Evolutionary conservation across 2,329 filamentous ascomycete species (phyloP).

Genomic region (Macrophomina tecta): DNA sequence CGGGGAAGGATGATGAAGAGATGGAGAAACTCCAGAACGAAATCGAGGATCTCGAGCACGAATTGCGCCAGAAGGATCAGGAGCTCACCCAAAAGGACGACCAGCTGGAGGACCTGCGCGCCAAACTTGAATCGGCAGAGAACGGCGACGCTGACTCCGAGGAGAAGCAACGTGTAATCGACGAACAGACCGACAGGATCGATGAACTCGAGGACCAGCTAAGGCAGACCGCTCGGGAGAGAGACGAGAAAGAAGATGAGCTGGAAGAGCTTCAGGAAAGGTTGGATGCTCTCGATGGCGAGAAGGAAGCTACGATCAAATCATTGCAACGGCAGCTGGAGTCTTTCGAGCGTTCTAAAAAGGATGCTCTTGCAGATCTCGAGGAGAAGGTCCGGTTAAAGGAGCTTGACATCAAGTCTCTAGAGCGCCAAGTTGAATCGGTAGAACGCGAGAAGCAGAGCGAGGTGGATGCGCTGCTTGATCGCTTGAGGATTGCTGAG

Average conservation of each 20-base stretch:
- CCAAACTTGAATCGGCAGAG: conserved; percentile 40
- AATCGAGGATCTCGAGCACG: conserved; percentile 42
- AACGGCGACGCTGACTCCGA: conserved; percentile 38
- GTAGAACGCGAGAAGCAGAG: conserved; percentile 43
- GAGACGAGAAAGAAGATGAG: conserved; percentile 49
- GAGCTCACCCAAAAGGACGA: conserved; percentile 47
- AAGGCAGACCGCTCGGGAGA: conserved; percentile 27
- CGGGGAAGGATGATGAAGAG: conserved; percentile 40
- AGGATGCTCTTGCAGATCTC: conserved; percentile 36
- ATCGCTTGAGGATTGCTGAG: conserved; percentile 48
- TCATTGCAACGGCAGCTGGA: conserved; percentile 44
- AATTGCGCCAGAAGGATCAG: conserved; percentile 42
- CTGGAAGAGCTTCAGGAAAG: conserved; percentile 49
- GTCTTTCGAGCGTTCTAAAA: conserved; percentile 38
- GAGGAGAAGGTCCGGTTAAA: conserved; percentile 45
- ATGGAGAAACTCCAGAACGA: conserved; percentile 44
- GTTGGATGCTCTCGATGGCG: conserved; percentile 46
- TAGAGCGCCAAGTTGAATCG: conserved; percentile 42
- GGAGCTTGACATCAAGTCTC: conserved; percentile 44
- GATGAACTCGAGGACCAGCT: conserved; percentile 43
- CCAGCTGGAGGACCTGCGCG: conserved; percentile 43
- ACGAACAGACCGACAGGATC: conserved; percentile 42
- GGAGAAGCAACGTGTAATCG: conserved; percentile 41
- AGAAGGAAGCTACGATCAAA: conserved; percentile 44
- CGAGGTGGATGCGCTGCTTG: conserved; percentile 49